Evolutionary conservation across 441 rosid genomes (phyloP).

Genomic region (Pelargonium australe): DNA sequence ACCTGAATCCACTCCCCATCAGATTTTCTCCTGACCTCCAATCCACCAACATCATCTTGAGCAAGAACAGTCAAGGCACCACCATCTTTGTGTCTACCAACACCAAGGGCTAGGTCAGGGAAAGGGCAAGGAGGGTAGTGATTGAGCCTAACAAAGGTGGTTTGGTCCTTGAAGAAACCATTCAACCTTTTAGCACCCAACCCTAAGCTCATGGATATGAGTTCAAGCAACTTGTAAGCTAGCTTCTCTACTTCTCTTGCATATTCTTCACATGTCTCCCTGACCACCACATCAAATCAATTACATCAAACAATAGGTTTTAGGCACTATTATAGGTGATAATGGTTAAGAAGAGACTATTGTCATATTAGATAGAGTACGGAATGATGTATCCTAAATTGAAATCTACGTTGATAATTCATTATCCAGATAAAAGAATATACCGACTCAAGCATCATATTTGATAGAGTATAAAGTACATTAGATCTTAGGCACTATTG

Average conservation of each 20-base stretch:
- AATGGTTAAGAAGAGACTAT: background rate
- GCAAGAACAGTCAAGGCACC: slow-evolving; percentile 61
- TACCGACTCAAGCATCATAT: no score
- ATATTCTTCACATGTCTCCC: slow-evolving; percentile 56
- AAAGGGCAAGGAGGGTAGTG: slow-evolving; percentile 75
- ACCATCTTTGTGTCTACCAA: slow-evolving; percentile 67
- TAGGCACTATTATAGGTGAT: background rate
- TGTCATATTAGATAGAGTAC: background rate
- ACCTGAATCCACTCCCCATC: slow-evolving; percentile 72
- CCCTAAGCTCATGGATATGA: slow-evolving; percentile 58
- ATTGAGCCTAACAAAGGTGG: slow-evolving; percentile 50
- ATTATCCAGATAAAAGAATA: no score
- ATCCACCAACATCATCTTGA: slow-evolving; percentile 77
- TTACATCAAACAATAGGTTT: background rate
- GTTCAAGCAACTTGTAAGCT: slow-evolving; percentile 45
- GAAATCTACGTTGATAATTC: no score
- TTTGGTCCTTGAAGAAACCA: slow-evolving; percentile 56
- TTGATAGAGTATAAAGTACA: no score
- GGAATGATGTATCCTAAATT: no score
- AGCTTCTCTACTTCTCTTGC: slow-evolving; percentile 47
- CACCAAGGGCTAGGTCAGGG: slow-evolving; percentile 77
- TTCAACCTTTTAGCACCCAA: slow-evolving; percentile 38
- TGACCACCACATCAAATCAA: slow-evolving; percentile 14
- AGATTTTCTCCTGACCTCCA: slow-evolving; percentile 53
- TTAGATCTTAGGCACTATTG: no score